Evolutionary conservation across 257 asterid species (phyloP).

Genomic region (Solanum sparsipilum): DNA sequence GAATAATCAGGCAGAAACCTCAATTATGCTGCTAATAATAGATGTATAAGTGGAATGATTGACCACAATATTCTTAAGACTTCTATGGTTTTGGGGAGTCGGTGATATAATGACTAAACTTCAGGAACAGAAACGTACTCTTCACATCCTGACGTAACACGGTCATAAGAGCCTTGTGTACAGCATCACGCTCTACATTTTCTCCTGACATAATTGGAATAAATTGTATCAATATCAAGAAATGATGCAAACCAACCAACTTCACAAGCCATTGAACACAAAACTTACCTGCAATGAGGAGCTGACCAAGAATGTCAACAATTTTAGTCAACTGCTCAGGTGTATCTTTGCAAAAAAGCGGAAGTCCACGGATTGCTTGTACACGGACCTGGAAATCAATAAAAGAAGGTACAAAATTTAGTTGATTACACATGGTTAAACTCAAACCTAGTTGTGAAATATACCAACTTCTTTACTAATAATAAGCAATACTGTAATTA

Average conservation of each 20-base stretch:
- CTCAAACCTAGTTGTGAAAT: background rate
- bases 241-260: background rate
- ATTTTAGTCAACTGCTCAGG: slow-evolving; percentile 74
- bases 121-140: slow-evolving; percentile 39
- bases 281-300: slow-evolving; percentile 62
- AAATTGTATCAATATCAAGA: background rate
- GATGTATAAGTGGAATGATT: background rate
- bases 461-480: background rate
- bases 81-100: background rate
- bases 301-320: slow-evolving; percentile 72
- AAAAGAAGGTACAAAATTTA: background rate
- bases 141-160: slow-evolving; percentile 85
- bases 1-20: background rate
- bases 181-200: slow-evolving; percentile 95
- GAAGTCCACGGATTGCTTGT: slow-evolving; percentile 93
- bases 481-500: background rate
- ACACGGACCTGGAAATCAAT: slow-evolving; percentile 63
- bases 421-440: background rate
- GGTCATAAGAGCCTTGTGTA: slow-evolving; percentile 74
- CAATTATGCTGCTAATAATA: background rate
- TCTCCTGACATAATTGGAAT: slow-evolving; percentile 39
- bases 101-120: background rate
- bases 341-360: slow-evolving; percentile 89
- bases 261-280: background rate
- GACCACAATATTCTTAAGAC: background rate